Base-by-base conservation (phyloP, 106 monocot genomes). In the Apostasia ramifera region DNA sequence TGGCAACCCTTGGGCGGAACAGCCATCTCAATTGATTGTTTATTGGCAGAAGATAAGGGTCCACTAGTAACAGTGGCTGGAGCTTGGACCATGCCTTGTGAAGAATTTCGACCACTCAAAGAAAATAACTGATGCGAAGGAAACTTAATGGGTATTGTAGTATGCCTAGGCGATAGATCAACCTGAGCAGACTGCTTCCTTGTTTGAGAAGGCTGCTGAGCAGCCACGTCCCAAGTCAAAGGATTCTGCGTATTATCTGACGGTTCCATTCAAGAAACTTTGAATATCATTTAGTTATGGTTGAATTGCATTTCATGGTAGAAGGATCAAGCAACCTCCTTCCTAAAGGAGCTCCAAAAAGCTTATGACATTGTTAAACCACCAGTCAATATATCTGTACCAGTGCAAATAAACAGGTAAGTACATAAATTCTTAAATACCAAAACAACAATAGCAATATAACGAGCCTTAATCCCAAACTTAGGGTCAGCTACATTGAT, bases 121-220 rank as follows among this genome's bases (percentile, higher is more conserved):
- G 70, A 51, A 49, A 74, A 46, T 50, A 50, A 11, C 59, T 80
- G 79, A 43, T 77, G 74, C 60, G 76, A 57, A 4, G 58, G 66
- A 59, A 68, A 58, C 67, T 74, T 68, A 73, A 77, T 47, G 73
- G 82, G 70, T 53, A 78, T 49, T 38, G 61, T 50, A 66, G 61
- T 53, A 57, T 72, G 67, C 37, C 59, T 74, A 1, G 76, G 71
- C 9, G 69, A 51, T 49, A 78, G 61, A 70, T 83, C 59, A 60
- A 67, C 72, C 53, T 81, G 77, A 44, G 78, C 47, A 69, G 61
- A 67, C 66, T 81, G 80, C 44, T 63, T 79, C 51, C 26, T 75
- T 65, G 80, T 70, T 15, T 75, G 79, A 56, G 81, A 61, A 26
- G 77, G 47, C 10, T 70, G 77, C 44, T 72, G 75, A 3, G 73